Percentiles rank a stretch among this genome's conserved stretches.
Evolutionary conservation across 1,284 basidiomycete genomes (phyloP).

Genomic region (Sporisorium graminicola): DNA sequence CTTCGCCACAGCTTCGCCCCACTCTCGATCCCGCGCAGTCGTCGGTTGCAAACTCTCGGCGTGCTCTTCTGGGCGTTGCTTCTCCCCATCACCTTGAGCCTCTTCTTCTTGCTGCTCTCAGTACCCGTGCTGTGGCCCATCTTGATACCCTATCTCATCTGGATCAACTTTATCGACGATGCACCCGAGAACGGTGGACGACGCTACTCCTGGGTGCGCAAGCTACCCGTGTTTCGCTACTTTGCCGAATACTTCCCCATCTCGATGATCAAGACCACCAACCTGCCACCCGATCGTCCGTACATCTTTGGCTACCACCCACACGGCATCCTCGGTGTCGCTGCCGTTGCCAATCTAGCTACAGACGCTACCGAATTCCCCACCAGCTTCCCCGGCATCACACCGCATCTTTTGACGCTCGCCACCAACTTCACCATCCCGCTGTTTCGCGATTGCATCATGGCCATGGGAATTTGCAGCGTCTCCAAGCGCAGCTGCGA

Average conservation of each 20-base stretch:
- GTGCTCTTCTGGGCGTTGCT: constrained; percentile 88
- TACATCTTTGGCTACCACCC: constrained; percentile 83
- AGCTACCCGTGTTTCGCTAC: constrained; percentile 80
- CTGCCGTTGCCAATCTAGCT: constrained; percentile 91
- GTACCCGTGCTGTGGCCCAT: constrained; percentile 89
- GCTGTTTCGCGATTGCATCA: constrained; percentile 89
- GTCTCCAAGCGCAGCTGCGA: constrained; percentile 91
- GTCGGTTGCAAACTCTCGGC: constrained; percentile 67
- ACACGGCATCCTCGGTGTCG: constrained; percentile 72
- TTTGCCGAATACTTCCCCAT: constrained; percentile 94
- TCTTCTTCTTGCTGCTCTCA: constrained; percentile 87
- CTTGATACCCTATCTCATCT: constrained; percentile 83
- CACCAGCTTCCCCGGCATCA: constrained; percentile 87
- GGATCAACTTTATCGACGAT: constrained; percentile 79
- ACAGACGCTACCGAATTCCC: constrained; percentile 97
- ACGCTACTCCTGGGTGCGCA: constrained; percentile 81
- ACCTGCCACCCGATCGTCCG: constrained; percentile 87
- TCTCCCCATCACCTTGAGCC: constrained; percentile 78
- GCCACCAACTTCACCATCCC: constrained; percentile 88
- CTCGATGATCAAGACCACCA: constrained; percentile 71
- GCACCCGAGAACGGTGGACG: constrained; percentile 84
- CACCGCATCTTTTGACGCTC: constrained; percentile 91
- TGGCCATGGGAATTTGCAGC: constrained; percentile 83
- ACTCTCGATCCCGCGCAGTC: constrained; percentile 59
- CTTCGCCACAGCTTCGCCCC: constrained; percentile 55